Percentiles rank a stretch among this genome's conserved stretches.
These are phyloP conservation scores for Porphyrellus cyaneotinctus DNA, from an alignment of 768 basidiomycete genomes.

Conservation along the genomic window DNA sequence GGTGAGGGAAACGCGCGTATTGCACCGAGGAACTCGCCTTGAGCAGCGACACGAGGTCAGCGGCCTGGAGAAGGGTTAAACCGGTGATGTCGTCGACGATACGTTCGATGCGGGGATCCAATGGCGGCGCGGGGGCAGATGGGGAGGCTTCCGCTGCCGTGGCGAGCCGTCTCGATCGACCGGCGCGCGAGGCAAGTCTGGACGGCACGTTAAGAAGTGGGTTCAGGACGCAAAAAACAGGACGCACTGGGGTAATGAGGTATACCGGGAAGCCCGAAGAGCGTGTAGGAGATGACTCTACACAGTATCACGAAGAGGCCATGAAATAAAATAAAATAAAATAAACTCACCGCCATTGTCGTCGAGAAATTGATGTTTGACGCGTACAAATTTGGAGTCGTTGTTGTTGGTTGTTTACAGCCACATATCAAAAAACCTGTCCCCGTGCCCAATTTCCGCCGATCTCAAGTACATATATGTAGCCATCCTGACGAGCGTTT, in stretches of 20 bases:
- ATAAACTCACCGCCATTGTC: conserved; percentile 26
- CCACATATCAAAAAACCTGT: too few species aligned
- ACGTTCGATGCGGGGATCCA: conserved; percentile 65
- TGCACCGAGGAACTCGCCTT: conserved; percentile 54
- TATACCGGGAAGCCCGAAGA: conserved; percentile 17
- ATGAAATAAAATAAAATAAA: background rate
- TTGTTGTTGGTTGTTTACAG: conserved; percentile 19
- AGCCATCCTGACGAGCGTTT: too few species aligned
- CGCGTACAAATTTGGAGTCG: conserved; percentile 18
- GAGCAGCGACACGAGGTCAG: conserved; percentile 86
- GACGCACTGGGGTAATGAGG: conserved; percentile 14
- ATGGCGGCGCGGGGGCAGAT: conserved; percentile 36
- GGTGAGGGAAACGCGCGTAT: background rate
- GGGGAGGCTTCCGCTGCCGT: conserved; percentile 44
- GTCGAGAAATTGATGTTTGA: background rate
- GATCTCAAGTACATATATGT: too few species aligned
- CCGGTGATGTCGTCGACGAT: conserved; percentile 93
- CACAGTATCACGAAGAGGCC: too few species aligned
- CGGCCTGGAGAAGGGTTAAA: conserved; percentile 87
- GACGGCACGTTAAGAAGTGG: conserved; percentile 1
- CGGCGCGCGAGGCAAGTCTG: conserved; percentile 26
- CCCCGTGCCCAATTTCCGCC: background rate
- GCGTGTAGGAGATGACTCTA: conserved; percentile 22
- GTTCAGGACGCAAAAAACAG: background rate
- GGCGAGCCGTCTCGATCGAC: conserved; percentile 53